These are phyloP conservation scores for Filobasidium wieringae DNA, from an alignment of 768 basidiomycete genomes.

Conservation along the genomic window DNA sequence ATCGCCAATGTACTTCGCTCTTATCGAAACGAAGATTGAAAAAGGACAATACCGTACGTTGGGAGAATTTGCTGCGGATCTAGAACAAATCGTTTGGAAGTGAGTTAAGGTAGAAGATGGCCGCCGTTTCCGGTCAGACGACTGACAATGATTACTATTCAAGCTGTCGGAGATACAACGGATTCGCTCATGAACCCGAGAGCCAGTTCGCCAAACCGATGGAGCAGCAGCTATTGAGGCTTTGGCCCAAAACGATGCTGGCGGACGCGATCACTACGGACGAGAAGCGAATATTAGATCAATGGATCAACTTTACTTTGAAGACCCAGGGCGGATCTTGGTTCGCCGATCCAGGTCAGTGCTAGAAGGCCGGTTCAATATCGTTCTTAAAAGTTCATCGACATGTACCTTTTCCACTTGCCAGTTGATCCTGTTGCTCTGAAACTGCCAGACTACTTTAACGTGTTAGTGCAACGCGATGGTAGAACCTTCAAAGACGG, in stretches of 20 bases:
- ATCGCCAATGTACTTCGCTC: slow-evolving; percentile 54
- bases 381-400: neutral
- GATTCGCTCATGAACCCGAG: slow-evolving; percentile 58
- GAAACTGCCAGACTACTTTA: slow-evolving; percentile 76
- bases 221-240: slow-evolving; percentile 65
- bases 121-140: neutral
- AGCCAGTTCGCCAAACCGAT: slow-evolving; percentile 58
- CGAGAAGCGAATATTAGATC: slow-evolving; percentile 68
- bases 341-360: slow-evolving; percentile 18
- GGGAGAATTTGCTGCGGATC: slow-evolving; percentile 68
- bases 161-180: slow-evolving; percentile 79
- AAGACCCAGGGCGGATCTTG: slow-evolving; percentile 54
- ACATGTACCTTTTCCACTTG: slow-evolving; percentile 47
- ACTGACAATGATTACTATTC: neutral
- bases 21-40: slow-evolving; percentile 58
- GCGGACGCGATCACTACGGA: slow-evolving; percentile 56
- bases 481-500: neutral
- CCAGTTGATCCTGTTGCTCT: slow-evolving; percentile 78
- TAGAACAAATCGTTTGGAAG: slow-evolving; percentile 73
- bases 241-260: slow-evolving; percentile 70
- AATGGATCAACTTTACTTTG: slow-evolving; percentile 55
- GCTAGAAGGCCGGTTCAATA: neutral
- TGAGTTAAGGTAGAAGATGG: slow-evolving; percentile 12
- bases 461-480: slow-evolving; percentile 42
- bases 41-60: slow-evolving; percentile 60